Evolutionary conservation across 2,329 filamentous ascomycete species (phyloP).

Genomic region (Fusarium sacchari): DNA sequence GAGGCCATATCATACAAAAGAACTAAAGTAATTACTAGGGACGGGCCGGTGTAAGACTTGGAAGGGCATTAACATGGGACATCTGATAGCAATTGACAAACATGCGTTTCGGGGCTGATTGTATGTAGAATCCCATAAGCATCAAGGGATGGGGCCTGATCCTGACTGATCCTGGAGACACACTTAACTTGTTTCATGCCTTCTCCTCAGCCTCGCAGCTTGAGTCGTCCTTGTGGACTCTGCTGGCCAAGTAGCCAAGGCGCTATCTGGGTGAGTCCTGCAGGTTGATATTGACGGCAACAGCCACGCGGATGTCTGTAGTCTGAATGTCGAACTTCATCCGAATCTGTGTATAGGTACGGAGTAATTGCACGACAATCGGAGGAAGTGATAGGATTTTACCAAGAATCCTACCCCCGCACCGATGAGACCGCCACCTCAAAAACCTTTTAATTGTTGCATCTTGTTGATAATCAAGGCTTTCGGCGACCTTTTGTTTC

Average conservation of each 20-base stretch:
- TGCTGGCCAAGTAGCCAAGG: neutral
- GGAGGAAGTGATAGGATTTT: conserved; percentile 3
- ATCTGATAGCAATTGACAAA: conserved; percentile 17
- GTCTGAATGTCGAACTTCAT: neutral
- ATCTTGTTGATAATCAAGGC: conserved; percentile 2
- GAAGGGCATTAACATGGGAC: conserved; percentile 33
- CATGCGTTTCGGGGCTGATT: conserved; percentile 23
- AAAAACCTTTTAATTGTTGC: conserved; percentile 2
- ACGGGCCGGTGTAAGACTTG: conserved; percentile 41
- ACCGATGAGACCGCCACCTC: conserved; percentile 28
- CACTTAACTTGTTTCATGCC: conserved; percentile 36
- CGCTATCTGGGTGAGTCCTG: neutral
- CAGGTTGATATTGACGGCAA: neutral
- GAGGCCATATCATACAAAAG: conserved; percentile 27
- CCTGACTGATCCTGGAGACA: conserved; percentile 26
- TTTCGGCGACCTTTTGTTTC: neutral
- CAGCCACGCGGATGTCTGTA: neutral
- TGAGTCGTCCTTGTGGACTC: neutral
- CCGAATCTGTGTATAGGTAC: neutral
- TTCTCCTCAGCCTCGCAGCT: conserved; percentile 31
- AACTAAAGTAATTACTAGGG: conserved; percentile 41
- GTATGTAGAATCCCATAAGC: conserved; percentile 16
- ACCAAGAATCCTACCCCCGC: conserved; percentile 16
- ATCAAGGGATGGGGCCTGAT: conserved; percentile 12
- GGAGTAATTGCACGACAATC: neutral